Evolutionary conservation across 257 asterid genomes (phyloP), one percentile per base, ranked within the genome.

Genomic region (Prunella vulgaris): DNA sequence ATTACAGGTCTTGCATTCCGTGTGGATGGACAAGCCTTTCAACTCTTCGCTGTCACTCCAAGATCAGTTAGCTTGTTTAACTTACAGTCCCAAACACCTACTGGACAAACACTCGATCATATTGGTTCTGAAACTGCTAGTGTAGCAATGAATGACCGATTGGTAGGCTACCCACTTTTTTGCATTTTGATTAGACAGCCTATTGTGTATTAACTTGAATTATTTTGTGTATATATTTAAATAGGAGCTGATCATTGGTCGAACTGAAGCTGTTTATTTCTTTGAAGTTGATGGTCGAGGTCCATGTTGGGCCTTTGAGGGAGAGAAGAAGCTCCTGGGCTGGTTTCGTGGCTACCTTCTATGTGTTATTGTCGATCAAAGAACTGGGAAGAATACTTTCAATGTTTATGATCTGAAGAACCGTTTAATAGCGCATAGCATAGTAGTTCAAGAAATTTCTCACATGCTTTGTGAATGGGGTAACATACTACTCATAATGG

Each of bases 401-500:
- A 87, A 86, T 76, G 64, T 93, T 70, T 90, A 88, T 81, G 98
- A 93, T 82, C 81, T 93, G 79, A 93, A 93, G 82, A 93, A 93
- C 83, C 90, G 81, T 56, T 75, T 93, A 72, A 88, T 93, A 78
- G 98, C 98, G 30, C 88, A 93, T 67, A 87, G 95, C 70, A 82
- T 88, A 51, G 80, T 82, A 54, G 87, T 90, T 68, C 75, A 80
- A 22, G 95, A 93, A 73, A 94, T 90, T 58, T 87, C 97, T 76
- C 96, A 90, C 81, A 82, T 93, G 96, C 88, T 93, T n/a, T 90
- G 92, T 70, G 97, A 93, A 76, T 93, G 99, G 99, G 99, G 97
- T 72, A 93, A 79, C 79, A 83, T 93, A 71, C 62, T 86, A 48
- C 99, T 90, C 76, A 77, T 93, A 76, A 88, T 88, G 95, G 84